Evolutionary conservation across 306 rosid genomes (phyloP), one percentile per base, ranked within the genome.

Genomic region (Rubus parviflorus): DNA sequence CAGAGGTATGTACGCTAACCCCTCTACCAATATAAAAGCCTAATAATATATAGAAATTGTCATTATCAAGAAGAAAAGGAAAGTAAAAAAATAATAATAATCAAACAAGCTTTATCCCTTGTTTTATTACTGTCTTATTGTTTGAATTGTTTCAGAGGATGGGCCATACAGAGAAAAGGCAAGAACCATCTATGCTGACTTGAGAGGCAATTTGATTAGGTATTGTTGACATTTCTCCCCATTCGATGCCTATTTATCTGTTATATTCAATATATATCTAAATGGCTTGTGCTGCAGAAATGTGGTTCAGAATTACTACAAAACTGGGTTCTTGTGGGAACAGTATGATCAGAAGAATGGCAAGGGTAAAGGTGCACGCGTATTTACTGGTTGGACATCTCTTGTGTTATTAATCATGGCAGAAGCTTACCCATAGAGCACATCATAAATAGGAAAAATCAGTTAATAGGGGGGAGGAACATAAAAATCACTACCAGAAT

Each of bases 371-470:
- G 99, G 99, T 13, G 61, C 95, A 5, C 97, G 89, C 17, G 90
- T 85, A 9, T 95, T 95, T 76, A 90, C 97, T 2, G 99, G 99
- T 23, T 95, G 99, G 99, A 92, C 97, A 37, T 88, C 99, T 47
- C 93, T 95, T 16, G 89, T 92, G 64, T 79, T 92, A 52, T 73
- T 95, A 56, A 88, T 91, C 74, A 95, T 92, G 97, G 97, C 93
- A 6, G 97, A 92, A 83, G 84, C 82, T 37, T 90, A 92, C 82
- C 78, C 84, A 81, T 62, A 88, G 41, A 68, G 53, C 11, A 22
- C 41, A 20, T 19, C 5, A 13, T 56, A 56, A 30, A 30, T 42
- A 56, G 30, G 20, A 3, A 14, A 71, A 20, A 52, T 73, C 14
- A 25, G 1, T 73, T 10, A 3, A 40, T 9, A 16, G 3, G 35